Evolutionary conservation across 805 yeast genomes (phyloP).

Genomic region (Yarrowia deformans): DNA sequence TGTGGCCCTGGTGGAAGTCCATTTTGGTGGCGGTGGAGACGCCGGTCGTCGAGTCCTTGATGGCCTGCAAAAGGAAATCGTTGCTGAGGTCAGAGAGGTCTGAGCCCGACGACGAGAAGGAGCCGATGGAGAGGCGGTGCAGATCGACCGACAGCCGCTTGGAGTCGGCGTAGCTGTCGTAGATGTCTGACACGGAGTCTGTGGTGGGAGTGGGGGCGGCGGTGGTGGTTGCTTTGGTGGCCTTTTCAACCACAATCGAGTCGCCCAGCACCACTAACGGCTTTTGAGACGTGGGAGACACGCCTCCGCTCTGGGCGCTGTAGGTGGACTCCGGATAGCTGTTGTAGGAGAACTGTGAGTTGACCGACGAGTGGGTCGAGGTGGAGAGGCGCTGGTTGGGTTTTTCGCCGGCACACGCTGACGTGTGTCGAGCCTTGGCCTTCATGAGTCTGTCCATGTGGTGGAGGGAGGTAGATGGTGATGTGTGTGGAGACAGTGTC

Average conservation of each 20-base stretch:
- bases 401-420: neutral
- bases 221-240: neutral
- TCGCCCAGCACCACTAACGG: slow-evolving; percentile 24
- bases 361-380: slow-evolving; percentile 34
- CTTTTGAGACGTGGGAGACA: neutral
- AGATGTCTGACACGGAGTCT: slow-evolving; percentile 13
- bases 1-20: slow-evolving; percentile 30
- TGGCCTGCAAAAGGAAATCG: slow-evolving; percentile 25
- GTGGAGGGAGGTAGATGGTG: neutral
- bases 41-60: slow-evolving; percentile 22
- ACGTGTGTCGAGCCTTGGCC: slow-evolving; percentile 35
- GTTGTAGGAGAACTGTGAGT: slow-evolving; percentile 32
- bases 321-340: slow-evolving; percentile 10
- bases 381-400: slow-evolving; percentile 19
- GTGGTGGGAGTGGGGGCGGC: neutral
- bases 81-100: slow-evolving; percentile 20
- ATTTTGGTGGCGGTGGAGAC: neutral
- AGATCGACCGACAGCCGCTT: slow-evolving; percentile 1
- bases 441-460: slow-evolving; percentile 39
- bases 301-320: neutral
- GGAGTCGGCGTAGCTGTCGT: slow-evolving; percentile 8
- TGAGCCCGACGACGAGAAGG: slow-evolving; percentile 18
- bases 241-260: neutral
- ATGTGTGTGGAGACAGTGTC: too few species aligned
- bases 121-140: neutral